A percentile compares a stretch with the other conserved stretches of the same genome.
Conservation (phyloP, 768 basidiomycete genomes). For the Chalciporus chontae region DNA sequence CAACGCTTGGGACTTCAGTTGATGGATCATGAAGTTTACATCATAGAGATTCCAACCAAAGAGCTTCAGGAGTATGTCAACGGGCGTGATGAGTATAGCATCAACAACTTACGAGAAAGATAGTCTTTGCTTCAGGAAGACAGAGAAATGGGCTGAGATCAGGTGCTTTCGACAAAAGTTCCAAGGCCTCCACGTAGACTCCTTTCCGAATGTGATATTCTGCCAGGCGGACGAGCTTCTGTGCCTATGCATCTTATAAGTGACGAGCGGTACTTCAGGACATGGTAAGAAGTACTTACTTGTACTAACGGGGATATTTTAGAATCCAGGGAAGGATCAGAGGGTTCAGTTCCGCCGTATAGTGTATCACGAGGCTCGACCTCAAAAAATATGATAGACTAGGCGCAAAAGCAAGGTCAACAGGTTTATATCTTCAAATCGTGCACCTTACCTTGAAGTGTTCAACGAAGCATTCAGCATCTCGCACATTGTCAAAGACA, state of each 20-base stretch:
- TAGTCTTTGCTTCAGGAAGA: constrained; percentile 1
- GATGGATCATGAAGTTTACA: background rate
- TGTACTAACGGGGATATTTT: background rate
- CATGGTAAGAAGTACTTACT: background rate
- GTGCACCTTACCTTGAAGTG: constrained; percentile 6
- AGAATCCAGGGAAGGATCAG: background rate
- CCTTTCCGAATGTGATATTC: background rate
- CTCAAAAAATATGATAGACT: constrained; percentile 9
- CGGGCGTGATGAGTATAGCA: background rate
- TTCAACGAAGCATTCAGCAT: constrained; percentile 1
- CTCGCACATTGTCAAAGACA: background rate
- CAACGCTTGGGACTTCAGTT: constrained; percentile 1
- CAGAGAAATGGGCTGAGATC: background rate
- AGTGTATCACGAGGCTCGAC: background rate
- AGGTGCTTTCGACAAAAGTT: constrained; percentile 2
- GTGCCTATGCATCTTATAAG: background rate
- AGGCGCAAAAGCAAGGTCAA: background rate
- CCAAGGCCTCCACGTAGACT: background rate
- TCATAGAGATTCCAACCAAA: constrained; percentile 13
- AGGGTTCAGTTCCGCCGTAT: background rate
- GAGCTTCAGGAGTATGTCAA: constrained; percentile 5
- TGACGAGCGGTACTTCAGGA: background rate
- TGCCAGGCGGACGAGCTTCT: constrained; percentile 2
- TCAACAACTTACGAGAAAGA: constrained; percentile 2
- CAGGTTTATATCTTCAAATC: background rate